Base-by-base conservation (phyloP, 179 eudicot genomes). In the Heliamphora pulchella region DNA sequence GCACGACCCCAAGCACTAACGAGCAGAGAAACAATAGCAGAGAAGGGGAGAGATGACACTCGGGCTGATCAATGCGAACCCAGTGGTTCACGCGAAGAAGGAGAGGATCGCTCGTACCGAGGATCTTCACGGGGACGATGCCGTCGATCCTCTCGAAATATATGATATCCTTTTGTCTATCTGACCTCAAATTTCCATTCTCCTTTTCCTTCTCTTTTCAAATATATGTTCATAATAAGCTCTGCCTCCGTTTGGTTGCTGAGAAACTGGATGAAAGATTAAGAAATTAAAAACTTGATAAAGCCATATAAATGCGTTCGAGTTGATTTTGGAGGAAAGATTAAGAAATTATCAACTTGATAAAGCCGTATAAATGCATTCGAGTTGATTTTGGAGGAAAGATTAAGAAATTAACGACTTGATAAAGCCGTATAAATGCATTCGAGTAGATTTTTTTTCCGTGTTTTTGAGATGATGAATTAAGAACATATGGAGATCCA, bases 111-210 rank as follows among this genome's bases (percentile, higher is more conserved):
- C 85, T 75, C 92, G 97, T 75, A 79, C 86, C 78, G 87, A 83
- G 48, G 84, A 87, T 64, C 72, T n/a, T 61, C 89, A 84, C 80
- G 2, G 64, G 62, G 79, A 82, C 54, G 80, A 86, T 71, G 88
- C 89, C 73, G 89, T 94, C 75, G 98, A 94, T 84, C 93, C 93
- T 75, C 94, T 91, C 82, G 97, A 94, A 69, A 91, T 94, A 44
- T 94, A 87, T 88, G 94, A 94, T 94, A 94, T 94, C 98, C 98
- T 92, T 82, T 76, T 54, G 20, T 78, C 51, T 46, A 39, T 65
- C 20, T 77, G 1, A 13, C 13, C 15, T 58, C 18, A 55, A 43
- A 39, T 31, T 71, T 80, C 5, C 51, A 17, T 8, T 75, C 43
- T 9, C 14, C 59, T 82, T 13, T 43, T 71, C 5, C 17, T 50